Base-by-base conservation (phyloP, 2,329 filamentous ascomycete genomes). In the Calycina marina region DNA sequence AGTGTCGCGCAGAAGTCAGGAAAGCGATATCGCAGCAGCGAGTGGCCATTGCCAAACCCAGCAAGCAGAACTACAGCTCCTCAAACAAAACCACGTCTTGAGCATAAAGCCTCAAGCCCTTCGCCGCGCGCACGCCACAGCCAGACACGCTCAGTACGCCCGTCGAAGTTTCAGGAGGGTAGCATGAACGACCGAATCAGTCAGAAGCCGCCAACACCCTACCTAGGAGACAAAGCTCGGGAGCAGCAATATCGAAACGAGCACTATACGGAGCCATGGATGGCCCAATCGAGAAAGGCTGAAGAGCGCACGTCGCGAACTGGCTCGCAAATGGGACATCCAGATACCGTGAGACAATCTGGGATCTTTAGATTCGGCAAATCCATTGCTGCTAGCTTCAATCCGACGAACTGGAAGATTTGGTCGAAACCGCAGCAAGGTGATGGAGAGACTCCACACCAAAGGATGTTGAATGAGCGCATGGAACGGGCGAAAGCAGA, bases 151-250 rank as follows among this genome's bases (percentile, higher is more conserved):
- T 14, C 25, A 12, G 4, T 15, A 5, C 27, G 27, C 27, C 72
- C 57, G 62, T 92, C 67, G 48, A 77, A 58, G 34, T 78, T 78
- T 43, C 55, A 69, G 22, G 85, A 93, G 57, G 85, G 79, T 25
- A 88, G 78, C 48, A 88, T 93, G 81, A 83, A 77, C 49, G 82
- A 92, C 55, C 74, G 80, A 42, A 63, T 70, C 18, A 86, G 79
- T 48, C 67, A 72, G 37, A 69, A 65, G 37, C 83, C 83, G 16
- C 50, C 51, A 8, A 30, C 32, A 18, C 34, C 43, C 25, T 54
- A 49, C 22, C 34, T 50, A 6, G 49, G 37, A 9, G 43, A 51
- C 17, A 40, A 44, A 13, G 15, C 38, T 15, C 33, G 36, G 6
- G 36, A 45, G 22, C 31, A 35, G 25, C 42, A 38, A 29, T 38